phyloP scores from a whole-genome alignment of 108 stramenopile genomes.

The Cyclotella kingstonii region DNA sequence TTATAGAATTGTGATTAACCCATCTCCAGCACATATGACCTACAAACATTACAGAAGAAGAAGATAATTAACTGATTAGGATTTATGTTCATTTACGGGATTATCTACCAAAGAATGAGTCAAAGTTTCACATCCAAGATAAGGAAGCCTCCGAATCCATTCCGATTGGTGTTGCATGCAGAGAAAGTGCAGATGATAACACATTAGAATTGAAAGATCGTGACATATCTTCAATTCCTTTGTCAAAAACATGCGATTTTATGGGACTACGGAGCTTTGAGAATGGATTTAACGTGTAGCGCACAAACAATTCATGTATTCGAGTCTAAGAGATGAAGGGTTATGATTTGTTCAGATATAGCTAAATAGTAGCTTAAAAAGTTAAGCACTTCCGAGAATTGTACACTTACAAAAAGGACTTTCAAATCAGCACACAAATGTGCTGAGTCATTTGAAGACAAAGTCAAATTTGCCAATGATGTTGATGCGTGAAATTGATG shows the following conservation, averaged over 20 bases:
- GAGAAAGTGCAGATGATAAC: too few species aligned
- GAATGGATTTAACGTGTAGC: slow-evolving; percentile 46
- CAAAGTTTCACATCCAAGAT: slow-evolving; percentile 5
- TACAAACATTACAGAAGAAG: too few species aligned
- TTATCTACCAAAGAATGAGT: too few species aligned
- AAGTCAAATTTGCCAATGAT: neutral
- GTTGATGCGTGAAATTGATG: slow-evolving; percentile 2
- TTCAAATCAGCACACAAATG: slow-evolving; percentile 24
- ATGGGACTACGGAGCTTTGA: slow-evolving; percentile 36
- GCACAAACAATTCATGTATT: slow-evolving; percentile 45
- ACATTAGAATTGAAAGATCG: slow-evolving; percentile 11
- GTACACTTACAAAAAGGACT: slow-evolving; percentile 34
- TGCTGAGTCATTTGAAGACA: neutral
- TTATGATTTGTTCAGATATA: neutral
- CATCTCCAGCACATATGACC: too few species aligned
- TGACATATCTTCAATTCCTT: slow-evolving; percentile 32
- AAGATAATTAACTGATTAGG: too few species aligned
- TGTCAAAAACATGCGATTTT: slow-evolving; percentile 31
- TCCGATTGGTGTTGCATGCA: neutral
- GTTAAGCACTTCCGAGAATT: neutral
- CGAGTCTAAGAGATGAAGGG: slow-evolving; percentile 2
- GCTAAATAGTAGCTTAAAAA: neutral
- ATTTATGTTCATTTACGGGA: too few species aligned
- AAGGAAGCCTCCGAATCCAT: neutral
- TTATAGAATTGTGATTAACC: too few species aligned